Percentiles rank a stretch among this genome's conserved stretches.
Evolutionary conservation across 805 yeast species (phyloP).

Genomic region (Saccharomycopsis synnaedendra): DNA sequence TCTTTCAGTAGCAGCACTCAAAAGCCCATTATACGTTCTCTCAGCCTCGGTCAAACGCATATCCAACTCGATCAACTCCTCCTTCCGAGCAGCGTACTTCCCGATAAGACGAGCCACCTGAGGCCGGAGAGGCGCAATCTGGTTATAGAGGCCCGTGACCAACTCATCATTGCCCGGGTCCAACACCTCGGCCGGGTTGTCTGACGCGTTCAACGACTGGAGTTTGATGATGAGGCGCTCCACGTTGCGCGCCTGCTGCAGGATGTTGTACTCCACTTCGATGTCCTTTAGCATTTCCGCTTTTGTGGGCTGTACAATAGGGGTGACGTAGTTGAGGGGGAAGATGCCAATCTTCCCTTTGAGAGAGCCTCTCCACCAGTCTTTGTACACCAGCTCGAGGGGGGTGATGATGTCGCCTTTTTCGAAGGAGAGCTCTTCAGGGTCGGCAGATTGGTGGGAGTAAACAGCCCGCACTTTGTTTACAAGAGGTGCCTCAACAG

Average conservation of each 20-base stretch:
- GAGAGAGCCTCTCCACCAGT: slow-evolving; percentile 92
- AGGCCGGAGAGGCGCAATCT: slow-evolving; percentile 62
- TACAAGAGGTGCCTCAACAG: slow-evolving; percentile 25
- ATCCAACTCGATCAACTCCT: slow-evolving; percentile 65
- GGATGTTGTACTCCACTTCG: slow-evolving; percentile 39
- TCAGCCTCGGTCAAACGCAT: slow-evolving; percentile 62
- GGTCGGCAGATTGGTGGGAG: slow-evolving; percentile 66
- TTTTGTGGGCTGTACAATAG: slow-evolving; percentile 53
- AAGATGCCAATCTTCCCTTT: slow-evolving; percentile 78
- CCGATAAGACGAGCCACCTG: slow-evolving; percentile 66
- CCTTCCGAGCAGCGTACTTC: slow-evolving; percentile 62
- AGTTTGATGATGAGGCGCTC: slow-evolving; percentile 55
- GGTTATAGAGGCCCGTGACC: slow-evolving; percentile 61
- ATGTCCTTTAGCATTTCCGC: slow-evolving; percentile 44
- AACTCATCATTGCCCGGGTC: slow-evolving; percentile 45
- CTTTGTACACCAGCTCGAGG: slow-evolving; percentile 76
- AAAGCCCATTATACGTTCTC: slow-evolving; percentile 52
- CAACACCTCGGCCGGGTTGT: slow-evolving; percentile 19
- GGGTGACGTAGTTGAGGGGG: slow-evolving; percentile 85
- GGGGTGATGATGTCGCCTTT: slow-evolving; percentile 85
- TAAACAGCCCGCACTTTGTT: slow-evolving; percentile 76
- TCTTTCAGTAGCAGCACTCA: slow-evolving; percentile 36
- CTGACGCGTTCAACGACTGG: slow-evolving; percentile 23
- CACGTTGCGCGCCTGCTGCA: slow-evolving; percentile 45
- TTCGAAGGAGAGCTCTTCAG: slow-evolving; percentile 77